Evolutionary conservation across 805 yeast genomes (phyloP), one percentile per base, ranked within the genome.

Genomic region (Cyberlindnera euphorbiae): DNA sequence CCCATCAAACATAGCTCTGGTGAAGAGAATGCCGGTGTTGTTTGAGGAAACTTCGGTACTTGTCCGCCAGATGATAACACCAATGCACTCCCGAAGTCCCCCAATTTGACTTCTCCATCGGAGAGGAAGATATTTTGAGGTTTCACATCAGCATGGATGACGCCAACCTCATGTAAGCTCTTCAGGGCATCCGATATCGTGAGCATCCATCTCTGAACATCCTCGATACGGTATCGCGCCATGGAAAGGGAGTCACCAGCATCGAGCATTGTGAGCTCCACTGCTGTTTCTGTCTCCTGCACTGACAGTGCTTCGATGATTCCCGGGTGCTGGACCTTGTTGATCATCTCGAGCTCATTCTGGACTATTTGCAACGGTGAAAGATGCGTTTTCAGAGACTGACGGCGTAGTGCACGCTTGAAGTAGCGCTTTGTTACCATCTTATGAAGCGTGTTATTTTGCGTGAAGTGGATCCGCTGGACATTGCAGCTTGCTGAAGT

Each of bases 91-190:
- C 42, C 41, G 21, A 42, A 36, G 16, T 42, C 46, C 16, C 38
- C 26, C n/a, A 42, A 27, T 10, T 18, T 22, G 15, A 39, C 21
- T 8, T n/a, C 16, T 12, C 17, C 17, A n/a, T 39, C 29, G 12
- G 27, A 30, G 8, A 39, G 10, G n/a, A 39, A 9, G 9, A 42
- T 22, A 17, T 42, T 42, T 8, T 32, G 24, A 4, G 46, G 46
- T n/a, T 42, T 42, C 8, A 42, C 34, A 18, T 42, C 46, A 14
- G 30, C 19, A 21, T 42, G 46, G 5, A 31, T 38, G 12, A 42
- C 17, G 17, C 26, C 7, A 27, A 12, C 3, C 12, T 8, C 8
- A 24, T 22, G 21, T 39, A 43, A 11, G 39, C 19, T 6, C 4
- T 9, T 4, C 15, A 42, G 5, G 1, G 32, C 33, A 8, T 14